These are phyloP conservation scores for Lotus japonicus DNA, from an alignment of 306 rosid genomes.

Conservation along the genomic window DNA sequence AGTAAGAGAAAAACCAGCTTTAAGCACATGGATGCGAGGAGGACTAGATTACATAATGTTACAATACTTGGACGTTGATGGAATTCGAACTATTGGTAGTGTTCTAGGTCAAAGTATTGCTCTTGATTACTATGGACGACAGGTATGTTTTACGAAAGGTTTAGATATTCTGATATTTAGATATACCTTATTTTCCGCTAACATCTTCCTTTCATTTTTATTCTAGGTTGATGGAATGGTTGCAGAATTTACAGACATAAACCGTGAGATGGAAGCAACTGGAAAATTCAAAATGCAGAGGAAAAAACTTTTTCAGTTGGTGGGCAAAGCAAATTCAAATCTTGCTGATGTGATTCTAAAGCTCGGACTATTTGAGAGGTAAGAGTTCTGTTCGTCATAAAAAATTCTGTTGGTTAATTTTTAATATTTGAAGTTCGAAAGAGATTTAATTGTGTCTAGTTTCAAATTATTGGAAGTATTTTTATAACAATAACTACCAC, in stretches of 20 bases:
- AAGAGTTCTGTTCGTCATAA: conserved; percentile 10
- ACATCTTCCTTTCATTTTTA: neutral
- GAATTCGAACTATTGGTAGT: conserved; percentile 92
- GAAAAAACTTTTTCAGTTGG: conserved; percentile 92
- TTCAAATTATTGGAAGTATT: neutral
- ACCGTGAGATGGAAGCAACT: conserved; percentile 95
- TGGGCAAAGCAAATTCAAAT: conserved; percentile 97
- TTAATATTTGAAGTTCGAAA: neutral
- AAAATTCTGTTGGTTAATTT: neutral
- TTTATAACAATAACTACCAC: too few relatives aligned
- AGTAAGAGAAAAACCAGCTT: conserved; percentile 70
- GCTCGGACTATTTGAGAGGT: conserved; percentile 99
- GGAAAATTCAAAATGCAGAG: conserved; percentile 95
- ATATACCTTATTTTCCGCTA: neutral
- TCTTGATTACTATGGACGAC: conserved; percentile 92
- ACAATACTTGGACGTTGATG: conserved; percentile 84
- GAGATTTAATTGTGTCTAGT: neutral
- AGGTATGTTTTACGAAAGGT: conserved; percentile 43
- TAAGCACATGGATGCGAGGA: conserved; percentile 94
- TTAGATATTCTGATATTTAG: conserved; percentile 14
- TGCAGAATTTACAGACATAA: conserved; percentile 95
- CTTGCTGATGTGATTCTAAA: conserved; percentile 97
- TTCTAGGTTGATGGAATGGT: conserved; percentile 96
- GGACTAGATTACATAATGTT: conserved; percentile 96
- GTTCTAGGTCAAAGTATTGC: conserved; percentile 99